Base-by-base conservation (phyloP, 805 yeast species). In the Myxozyma geophila region DNA sequence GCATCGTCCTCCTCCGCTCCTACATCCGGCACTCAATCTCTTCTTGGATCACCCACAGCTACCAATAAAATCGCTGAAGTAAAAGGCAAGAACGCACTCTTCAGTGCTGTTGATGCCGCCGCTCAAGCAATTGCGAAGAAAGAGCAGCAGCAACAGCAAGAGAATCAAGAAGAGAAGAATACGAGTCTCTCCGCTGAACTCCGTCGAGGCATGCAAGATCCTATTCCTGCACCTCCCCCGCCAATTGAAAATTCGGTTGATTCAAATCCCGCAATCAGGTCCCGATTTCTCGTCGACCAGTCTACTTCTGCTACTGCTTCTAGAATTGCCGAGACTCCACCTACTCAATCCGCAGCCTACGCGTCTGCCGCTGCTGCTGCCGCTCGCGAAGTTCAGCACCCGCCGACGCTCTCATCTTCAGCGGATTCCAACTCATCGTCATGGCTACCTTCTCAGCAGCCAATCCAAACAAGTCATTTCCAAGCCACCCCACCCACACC, bases 1-100 rank as follows among this genome's bases (percentile, higher is more conserved):
- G 46, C 62, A 17, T 46, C 68, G 19, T 64, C 68, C 17, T 62
- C 68, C 4, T 64, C 68, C 8, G 68, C 68, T 33, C 68, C 68
- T 33, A 58, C 68, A 2, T 64, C 68, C 4, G 63, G 60, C 19
- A 23, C 67, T 7, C 52, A 60, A 10, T 61, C 69, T 36, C 57
- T 66, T 13, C 49, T 64, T 17, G 54, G 51, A 23, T 58, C 68
- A 17, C 66, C 66, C 35, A 23, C 53, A 2, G 36, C 48, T 41
- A 23, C 47, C 37, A 15, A 28, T 47, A 47, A 23, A 48, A 7
- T 50, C 21, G 43, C 54, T 17, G 58, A 54, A 7, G 51, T 4
- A 17, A 12, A 33, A 12, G 19, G 33, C 39, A 35, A 33, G n/a
- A 8, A 10, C 23, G 48, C 36, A 7, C 15, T 33, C 15, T 12